These are phyloP conservation scores for Volvariella volvacea DNA, from an alignment of 1,284 basidiomycete genomes.

Conservation along the genomic window DNA sequence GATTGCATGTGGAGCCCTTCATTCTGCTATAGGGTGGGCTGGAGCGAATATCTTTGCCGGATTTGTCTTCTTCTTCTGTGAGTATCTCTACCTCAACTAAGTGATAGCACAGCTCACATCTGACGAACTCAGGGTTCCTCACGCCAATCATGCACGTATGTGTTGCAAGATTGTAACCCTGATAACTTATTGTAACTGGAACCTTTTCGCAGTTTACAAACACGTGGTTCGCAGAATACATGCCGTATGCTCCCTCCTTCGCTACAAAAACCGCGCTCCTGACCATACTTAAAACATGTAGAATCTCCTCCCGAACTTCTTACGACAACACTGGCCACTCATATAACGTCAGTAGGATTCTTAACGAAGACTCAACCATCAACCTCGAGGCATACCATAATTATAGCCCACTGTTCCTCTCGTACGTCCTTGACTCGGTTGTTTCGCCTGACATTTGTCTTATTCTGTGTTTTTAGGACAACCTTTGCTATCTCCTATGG, in stretches of 20 bases:
- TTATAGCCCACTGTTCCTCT: conserved; percentile 84
- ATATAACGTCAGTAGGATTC: conserved; percentile 67
- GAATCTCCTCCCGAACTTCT: conserved; percentile 46
- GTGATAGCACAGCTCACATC: neutral
- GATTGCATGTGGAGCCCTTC: neutral
- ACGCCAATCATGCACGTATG: conserved; percentile 49
- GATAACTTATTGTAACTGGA: too few species aligned
- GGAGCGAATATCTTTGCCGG: conserved; percentile 73
- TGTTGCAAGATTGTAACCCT: too few species aligned
- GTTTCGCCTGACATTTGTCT: neutral
- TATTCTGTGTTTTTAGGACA: conserved; percentile 21
- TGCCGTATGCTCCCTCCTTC: conserved; percentile 29
- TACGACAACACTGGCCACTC: conserved; percentile 54
- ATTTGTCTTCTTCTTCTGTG: conserved; percentile 67
- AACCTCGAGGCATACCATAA: conserved; percentile 59
- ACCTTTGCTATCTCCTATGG: conserved; percentile 61
- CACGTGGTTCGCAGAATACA: conserved; percentile 45
- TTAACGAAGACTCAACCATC: conserved; percentile 53
- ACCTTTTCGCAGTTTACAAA: too few species aligned
- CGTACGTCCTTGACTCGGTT: conserved; percentile 24
- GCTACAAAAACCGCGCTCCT: conserved; percentile 2
- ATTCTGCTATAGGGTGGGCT: conserved; percentile 42
- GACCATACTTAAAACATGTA: conserved; percentile 8
- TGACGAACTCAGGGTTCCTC: conserved; percentile 37
- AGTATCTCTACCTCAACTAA: conserved; percentile 11